Evolutionary conservation across 768 basidiomycete genomes (phyloP).

Genomic region (Mycena olivaceomarginata): DNA sequence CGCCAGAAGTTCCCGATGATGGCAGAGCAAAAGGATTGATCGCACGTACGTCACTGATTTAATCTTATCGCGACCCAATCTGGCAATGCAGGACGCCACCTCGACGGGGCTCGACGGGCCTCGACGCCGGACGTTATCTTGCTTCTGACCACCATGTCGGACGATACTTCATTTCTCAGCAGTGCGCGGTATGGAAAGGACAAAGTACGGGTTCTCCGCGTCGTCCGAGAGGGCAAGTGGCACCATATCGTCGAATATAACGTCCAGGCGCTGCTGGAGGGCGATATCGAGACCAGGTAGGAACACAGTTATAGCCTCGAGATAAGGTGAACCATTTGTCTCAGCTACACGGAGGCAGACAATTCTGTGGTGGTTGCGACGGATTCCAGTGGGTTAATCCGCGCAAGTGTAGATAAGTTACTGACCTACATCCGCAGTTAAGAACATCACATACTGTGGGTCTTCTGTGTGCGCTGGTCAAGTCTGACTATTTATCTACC

Average conservation of each 20-base stretch:
- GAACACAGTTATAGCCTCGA: neutral
- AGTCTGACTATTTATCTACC: neutral
- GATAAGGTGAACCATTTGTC: neutral
- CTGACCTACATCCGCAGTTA: conserved; percentile 62
- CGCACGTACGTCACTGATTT: too few relatives aligned
- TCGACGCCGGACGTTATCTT: neutral
- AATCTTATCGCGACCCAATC: too few relatives aligned
- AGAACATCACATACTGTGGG: conserved; percentile 81
- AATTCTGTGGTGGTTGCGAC: conserved; percentile 94
- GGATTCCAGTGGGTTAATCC: conserved; percentile 81
- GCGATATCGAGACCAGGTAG: conserved; percentile 86
- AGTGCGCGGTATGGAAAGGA: conserved; percentile 91
- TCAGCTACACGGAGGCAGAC: conserved; percentile 91
- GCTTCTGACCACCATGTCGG: neutral
- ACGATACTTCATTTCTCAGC: conserved; percentile 50
- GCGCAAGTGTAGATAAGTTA: neutral
- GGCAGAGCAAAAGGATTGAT: too few relatives aligned
- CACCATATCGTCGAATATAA: conserved; percentile 92
- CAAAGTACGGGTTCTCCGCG: conserved; percentile 89
- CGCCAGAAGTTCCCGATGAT: neutral
- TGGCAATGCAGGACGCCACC: too few relatives aligned
- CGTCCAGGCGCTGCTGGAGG: conserved; percentile 88
- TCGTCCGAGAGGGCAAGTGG: conserved; percentile 81
- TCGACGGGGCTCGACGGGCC: too few relatives aligned
- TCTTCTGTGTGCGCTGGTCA: neutral